Percentiles rank a stretch among this genome's conserved stretches.
These are phyloP conservation scores for Stellera chamaejasme DNA, from an alignment of 345 rosid genomes.

Conservation along the genomic window DNA sequence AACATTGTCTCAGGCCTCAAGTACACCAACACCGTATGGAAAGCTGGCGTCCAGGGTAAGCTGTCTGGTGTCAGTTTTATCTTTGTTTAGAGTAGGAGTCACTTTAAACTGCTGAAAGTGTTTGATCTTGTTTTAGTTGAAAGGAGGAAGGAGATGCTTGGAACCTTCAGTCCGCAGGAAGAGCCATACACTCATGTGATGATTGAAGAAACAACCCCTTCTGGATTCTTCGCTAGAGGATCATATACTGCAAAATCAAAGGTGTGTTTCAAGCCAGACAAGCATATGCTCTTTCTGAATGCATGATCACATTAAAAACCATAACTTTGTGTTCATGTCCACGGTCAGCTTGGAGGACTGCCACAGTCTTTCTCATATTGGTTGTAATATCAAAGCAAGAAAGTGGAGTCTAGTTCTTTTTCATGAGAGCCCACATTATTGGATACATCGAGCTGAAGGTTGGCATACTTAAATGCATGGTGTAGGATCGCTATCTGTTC, in stretches of 20 bases:
- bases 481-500: too few species aligned
- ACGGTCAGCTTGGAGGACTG: too few species aligned
- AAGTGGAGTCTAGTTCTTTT: too few species aligned
- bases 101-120: background rate
- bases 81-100: background rate
- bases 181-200: slow-evolving; percentile 59
- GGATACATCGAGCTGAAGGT: too few species aligned
- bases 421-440: too few species aligned
- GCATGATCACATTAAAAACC: too few species aligned
- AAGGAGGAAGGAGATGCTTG: slow-evolving; percentile 65
- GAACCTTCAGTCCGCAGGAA: slow-evolving; percentile 68
- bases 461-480: too few species aligned
- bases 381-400: too few species aligned
- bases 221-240: slow-evolving; percentile 72
- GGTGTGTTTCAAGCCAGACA: slow-evolving; percentile 20
- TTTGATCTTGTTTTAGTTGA: slow-evolving; percentile 33
- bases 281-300: too few species aligned
- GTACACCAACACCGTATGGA: slow-evolving; percentile 74
- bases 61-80: background rate
- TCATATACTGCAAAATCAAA: slow-evolving; percentile 66
- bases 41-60: slow-evolving; percentile 63
- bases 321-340: too few species aligned
- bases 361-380: too few species aligned
- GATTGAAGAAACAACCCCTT: slow-evolving; percentile 68
- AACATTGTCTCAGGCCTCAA: slow-evolving; percentile 83